phyloP scores from a whole-genome alignment of 2,329 filamentous ascomycete species.

The Pseudogymnoascus sp. region DNA sequence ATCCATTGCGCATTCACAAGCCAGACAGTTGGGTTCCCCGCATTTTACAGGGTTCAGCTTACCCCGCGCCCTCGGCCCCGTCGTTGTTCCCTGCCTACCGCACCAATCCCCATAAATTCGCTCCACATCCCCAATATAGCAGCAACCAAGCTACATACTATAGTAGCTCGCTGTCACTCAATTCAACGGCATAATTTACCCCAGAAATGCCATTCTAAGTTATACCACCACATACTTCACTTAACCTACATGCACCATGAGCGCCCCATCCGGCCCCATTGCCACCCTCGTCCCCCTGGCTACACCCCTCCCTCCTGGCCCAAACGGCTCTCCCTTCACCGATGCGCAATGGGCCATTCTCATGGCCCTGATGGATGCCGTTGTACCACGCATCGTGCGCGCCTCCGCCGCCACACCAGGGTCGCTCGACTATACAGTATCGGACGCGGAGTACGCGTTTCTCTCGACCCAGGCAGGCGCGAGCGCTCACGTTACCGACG shows the following conservation, averaged over 20 bases:
- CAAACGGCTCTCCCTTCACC: slow-evolving; percentile 26
- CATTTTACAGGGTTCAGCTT: not conserved
- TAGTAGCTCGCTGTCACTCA: not conserved
- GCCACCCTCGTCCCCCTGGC: not conserved
- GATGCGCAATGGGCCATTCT: slow-evolving; percentile 46
- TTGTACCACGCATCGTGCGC: slow-evolving; percentile 49
- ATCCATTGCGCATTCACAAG: not conserved
- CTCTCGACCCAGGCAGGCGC: not conserved
- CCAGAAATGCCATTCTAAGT: not conserved
- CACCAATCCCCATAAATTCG: not conserved
- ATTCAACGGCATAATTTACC: not conserved
- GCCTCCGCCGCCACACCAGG: not conserved
- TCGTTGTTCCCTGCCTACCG: not conserved
- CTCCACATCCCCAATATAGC: not conserved
- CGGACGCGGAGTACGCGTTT: not conserved
- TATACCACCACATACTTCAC: not conserved
- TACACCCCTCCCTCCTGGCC: not conserved
- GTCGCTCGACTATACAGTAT: not conserved
- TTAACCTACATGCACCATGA: not conserved
- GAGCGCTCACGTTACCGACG: slow-evolving; percentile 30
- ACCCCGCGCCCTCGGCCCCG: not conserved
- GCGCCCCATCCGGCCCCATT: not conserved
- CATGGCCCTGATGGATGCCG: slow-evolving; percentile 45
- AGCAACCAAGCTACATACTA: not conserved
- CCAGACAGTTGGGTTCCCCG: not conserved